These are phyloP conservation scores for Pichia pseudocactophila DNA, from an alignment of 805 yeast species.

Conservation along the genomic window DNA sequence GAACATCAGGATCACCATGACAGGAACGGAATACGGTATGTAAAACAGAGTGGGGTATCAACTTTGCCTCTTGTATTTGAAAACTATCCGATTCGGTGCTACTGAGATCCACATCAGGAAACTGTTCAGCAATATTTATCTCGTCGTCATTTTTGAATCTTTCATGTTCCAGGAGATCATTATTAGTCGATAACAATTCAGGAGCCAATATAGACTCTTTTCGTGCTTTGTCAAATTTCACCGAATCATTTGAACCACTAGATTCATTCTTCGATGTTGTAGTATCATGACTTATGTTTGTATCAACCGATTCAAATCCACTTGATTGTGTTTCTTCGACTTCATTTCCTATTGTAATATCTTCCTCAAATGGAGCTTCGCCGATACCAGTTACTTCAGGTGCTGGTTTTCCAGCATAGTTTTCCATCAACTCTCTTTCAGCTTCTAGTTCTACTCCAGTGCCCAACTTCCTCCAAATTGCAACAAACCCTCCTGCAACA, in stretches of 20 bases:
- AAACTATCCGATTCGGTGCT: constrained; percentile 1
- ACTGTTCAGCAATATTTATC: background rate
- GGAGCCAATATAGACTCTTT: constrained; percentile 3
- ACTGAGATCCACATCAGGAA: background rate
- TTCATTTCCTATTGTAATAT: background rate
- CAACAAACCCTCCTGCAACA: constrained; percentile 45
- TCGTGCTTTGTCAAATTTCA: background rate
- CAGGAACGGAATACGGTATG: constrained; percentile 12
- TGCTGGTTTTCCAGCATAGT: constrained; percentile 4
- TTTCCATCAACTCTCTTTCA: constrained; percentile 7
- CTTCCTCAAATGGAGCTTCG: background rate
- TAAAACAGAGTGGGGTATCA: constrained; percentile 11
- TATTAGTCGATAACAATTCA: constrained; percentile 7
- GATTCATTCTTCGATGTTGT: background rate
- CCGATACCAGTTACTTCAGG: background rate
- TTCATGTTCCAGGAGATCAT: constrained; percentile 8
- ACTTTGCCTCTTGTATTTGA: constrained; percentile 6
- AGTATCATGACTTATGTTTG: background rate
- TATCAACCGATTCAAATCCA: background rate
- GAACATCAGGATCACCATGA: constrained; percentile 13
- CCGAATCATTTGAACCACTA: background rate
- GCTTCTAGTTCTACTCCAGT: constrained; percentile 5
- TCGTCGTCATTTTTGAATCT: background rate
- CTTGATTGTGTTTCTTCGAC: background rate
- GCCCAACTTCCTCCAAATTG: constrained; percentile 30